phyloP scores from a whole-genome alignment of 208 protist genomes.

The Leishmania lainsoni region DNA sequence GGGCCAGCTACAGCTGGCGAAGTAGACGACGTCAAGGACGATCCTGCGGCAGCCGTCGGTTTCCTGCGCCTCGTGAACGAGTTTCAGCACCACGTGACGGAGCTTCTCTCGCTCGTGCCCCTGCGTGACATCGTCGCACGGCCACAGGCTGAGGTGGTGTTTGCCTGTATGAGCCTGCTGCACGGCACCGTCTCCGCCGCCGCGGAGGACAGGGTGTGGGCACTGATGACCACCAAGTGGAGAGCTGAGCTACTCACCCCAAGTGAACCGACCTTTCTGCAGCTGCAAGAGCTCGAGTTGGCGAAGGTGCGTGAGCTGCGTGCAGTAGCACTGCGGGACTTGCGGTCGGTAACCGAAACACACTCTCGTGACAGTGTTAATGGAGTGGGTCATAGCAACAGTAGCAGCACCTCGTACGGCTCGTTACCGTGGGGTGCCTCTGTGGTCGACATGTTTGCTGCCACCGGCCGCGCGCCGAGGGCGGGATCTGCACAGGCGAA shows the following conservation, averaged over 20 bases:
- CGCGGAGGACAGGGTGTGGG: conserved; percentile 42
- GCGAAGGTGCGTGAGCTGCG: conserved; percentile 39
- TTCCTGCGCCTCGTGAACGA: conserved; percentile 17
- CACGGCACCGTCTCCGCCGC: conserved; percentile 19
- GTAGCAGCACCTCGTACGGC: not conserved
- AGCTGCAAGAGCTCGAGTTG: conserved; percentile 41
- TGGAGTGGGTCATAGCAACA: not conserved
- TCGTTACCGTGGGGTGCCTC: not conserved
- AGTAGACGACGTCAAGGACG: conserved; percentile 7
- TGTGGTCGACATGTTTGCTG: conserved; percentile 15
- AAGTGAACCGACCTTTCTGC: conserved; percentile 30
- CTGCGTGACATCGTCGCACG: conserved; percentile 38
- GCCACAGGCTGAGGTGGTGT: conserved; percentile 38
- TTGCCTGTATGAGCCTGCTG: conserved; percentile 35
- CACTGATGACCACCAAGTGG: conserved; percentile 46
- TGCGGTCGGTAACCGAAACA: not conserved
- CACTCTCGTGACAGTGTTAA: not conserved
- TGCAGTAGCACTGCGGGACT: conserved; percentile 2
- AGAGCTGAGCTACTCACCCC: conserved; percentile 48
- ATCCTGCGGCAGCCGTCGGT: conserved; percentile 10
- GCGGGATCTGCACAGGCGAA: not conserved
- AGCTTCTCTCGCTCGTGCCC: conserved; percentile 39
- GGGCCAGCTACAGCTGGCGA: not conserved
- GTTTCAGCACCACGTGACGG: conserved; percentile 26
- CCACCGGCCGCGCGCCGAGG: not conserved